Conservation (phyloP, 129 eudicot species). For the Centaurea solstitialis region DNA sequence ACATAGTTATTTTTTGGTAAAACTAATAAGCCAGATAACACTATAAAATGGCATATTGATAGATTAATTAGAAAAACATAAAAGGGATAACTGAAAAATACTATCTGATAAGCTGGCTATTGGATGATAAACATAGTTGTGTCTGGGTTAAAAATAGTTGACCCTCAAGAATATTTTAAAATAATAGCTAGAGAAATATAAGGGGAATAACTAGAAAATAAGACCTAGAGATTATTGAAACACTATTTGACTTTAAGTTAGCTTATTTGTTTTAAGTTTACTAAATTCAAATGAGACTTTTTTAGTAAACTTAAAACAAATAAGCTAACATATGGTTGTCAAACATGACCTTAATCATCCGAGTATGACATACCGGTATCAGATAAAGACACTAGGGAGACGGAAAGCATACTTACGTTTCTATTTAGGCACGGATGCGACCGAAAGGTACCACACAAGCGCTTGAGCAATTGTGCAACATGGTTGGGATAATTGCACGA, state of each 20-base stretch:
- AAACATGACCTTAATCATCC: background rate
- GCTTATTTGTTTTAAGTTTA: too few relatives aligned
- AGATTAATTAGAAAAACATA: background rate
- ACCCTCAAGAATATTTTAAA: too few relatives aligned
- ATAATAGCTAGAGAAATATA: too few relatives aligned
- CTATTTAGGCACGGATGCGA: constrained; percentile 82
- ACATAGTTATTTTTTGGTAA: background rate
- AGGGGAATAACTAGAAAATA: background rate
- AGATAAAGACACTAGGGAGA: background rate
- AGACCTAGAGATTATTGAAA: background rate
- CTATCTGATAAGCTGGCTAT: background rate
- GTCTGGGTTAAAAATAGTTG: too few relatives aligned
- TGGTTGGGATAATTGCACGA: constrained; percentile 78
- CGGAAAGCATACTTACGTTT: constrained; percentile 47
- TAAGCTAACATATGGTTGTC: background rate
- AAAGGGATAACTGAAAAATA: background rate
- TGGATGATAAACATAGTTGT: background rate
- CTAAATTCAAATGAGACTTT: background rate
- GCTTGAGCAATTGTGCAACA: constrained; percentile 73
- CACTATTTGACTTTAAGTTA: background rate
- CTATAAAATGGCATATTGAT: background rate
- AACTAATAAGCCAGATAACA: background rate
- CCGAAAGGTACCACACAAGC: constrained; percentile 61
- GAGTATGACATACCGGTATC: background rate
- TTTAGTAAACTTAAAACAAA: background rate